Evolutionary conservation across 345 rosid species (phyloP).

Genomic region (Populus tremula): DNA sequence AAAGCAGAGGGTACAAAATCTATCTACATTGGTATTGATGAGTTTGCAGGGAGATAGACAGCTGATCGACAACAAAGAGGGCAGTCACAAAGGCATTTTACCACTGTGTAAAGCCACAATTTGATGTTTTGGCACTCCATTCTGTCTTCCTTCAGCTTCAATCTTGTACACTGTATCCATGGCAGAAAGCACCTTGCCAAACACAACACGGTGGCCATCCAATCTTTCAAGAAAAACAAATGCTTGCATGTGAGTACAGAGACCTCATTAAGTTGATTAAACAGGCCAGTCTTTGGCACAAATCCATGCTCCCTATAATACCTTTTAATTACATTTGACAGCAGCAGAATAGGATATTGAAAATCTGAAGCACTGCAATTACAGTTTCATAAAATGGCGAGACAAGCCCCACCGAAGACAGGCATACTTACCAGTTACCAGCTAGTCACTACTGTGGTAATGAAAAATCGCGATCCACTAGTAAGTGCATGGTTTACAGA

Average conservation of each 20-base stretch:
- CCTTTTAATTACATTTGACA: neutral
- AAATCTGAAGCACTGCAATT: neutral
- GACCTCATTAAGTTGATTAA: neutral
- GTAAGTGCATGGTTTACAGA: neutral
- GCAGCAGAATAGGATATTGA: neutral
- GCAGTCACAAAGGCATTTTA: slow-evolving; percentile 58
- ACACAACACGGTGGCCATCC: slow-evolving; percentile 90
- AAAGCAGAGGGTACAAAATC: neutral
- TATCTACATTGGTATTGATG: neutral
- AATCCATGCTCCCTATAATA: neutral
- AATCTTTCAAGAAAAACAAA: slow-evolving; percentile 43
- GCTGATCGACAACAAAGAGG: neutral
- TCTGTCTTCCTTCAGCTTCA: slow-evolving; percentile 85
- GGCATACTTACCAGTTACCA: slow-evolving; percentile 73
- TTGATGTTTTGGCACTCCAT: slow-evolving; percentile 68
- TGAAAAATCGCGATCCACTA: slow-evolving; percentile 79
- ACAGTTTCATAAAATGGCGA: neutral
- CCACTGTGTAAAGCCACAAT: slow-evolving; percentile 83
- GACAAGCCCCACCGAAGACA: neutral
- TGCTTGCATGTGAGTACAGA: neutral
- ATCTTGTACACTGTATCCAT: slow-evolving; percentile 88
- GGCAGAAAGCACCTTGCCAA: slow-evolving; percentile 86
- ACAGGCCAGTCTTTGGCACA: slow-evolving; percentile 3
- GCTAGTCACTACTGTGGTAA: slow-evolving; percentile 77
- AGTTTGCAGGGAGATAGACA: neutral